Evolutionary conservation across 345 rosid genomes (phyloP).

Genomic region (Eucalyptus pauciflora): DNA sequence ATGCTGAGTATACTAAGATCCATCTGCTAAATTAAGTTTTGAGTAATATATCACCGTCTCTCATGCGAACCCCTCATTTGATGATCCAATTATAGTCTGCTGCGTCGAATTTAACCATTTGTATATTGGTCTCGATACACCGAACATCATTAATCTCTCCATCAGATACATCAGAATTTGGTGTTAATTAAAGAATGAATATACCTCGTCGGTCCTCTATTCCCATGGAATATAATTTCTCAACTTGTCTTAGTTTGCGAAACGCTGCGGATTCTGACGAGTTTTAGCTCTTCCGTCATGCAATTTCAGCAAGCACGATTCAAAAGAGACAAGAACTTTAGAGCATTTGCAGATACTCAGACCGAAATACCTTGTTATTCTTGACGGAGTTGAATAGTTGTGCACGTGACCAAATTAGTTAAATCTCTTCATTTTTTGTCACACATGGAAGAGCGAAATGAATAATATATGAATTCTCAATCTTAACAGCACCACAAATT

Average conservation of each 20-base stretch:
- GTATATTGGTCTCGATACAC: accelerated
- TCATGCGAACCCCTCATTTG: neutral
- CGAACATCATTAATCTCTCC: neutral
- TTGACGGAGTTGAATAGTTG: neutral
- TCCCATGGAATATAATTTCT: neutral
- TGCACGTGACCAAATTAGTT: neutral
- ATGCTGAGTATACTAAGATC: neutral
- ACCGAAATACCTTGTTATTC: neutral
- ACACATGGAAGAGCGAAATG: neutral
- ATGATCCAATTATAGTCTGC: neutral
- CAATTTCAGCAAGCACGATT: neutral
- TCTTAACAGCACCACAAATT: neutral
- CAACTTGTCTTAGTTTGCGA: neutral
- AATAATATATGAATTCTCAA: neutral
- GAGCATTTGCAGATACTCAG: accelerated
- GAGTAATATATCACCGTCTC: neutral
- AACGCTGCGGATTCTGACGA: neutral
- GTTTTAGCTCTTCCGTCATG: neutral
- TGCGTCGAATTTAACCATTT: neutral
- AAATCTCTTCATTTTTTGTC: neutral
- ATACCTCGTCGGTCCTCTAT: neutral
- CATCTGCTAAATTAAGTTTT: neutral
- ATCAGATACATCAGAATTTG: neutral
- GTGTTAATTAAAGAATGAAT: neutral
- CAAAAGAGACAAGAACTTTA: neutral